These are phyloP conservation scores for Trametes sanguinea DNA, from an alignment of 768 basidiomycete species.

Conservation along the genomic window DNA sequence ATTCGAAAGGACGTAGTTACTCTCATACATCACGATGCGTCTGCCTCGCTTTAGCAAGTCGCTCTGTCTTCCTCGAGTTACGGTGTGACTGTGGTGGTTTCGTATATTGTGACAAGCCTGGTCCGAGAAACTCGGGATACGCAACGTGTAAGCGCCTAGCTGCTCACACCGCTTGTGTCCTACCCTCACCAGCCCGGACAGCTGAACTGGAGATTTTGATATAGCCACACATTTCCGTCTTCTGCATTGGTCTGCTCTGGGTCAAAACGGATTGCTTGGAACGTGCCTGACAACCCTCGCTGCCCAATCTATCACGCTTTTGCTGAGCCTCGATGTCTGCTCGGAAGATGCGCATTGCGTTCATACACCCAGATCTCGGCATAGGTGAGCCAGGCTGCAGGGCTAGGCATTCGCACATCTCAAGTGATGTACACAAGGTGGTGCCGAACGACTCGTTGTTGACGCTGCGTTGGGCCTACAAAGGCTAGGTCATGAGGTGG, in stretches of 20 bases:
- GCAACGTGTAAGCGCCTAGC: not conserved
- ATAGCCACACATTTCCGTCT: too few relatives aligned
- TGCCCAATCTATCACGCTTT: not conserved
- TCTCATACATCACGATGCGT: too few relatives aligned
- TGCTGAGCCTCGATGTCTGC: not conserved
- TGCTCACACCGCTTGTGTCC: not conserved
- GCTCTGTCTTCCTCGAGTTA: too few relatives aligned
- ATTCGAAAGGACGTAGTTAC: too few relatives aligned
- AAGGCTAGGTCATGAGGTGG: constrained; percentile 77
- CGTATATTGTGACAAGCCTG: too few relatives aligned
- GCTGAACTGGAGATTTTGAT: too few relatives aligned
- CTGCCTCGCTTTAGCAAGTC: too few relatives aligned
- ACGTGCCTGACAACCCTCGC: not conserved
- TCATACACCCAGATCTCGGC: constrained; percentile 93
- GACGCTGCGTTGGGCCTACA: constrained; percentile 93
- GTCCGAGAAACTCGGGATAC: not conserved
- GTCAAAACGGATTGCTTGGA: too few relatives aligned
- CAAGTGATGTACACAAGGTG: constrained; percentile 53
- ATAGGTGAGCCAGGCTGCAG: constrained; percentile 58
- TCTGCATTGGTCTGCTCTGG: too few relatives aligned
- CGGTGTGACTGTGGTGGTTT: too few relatives aligned
- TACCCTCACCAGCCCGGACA: too few relatives aligned
- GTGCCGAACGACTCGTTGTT: constrained; percentile 92
- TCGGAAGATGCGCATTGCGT: constrained; percentile 58
- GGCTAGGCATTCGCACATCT: not conserved